Evolutionary conservation across 2,329 filamentous ascomycete species (phyloP), one percentile per base, ranked within the genome.

Genomic region (Metarhizium brunneum): DNA sequence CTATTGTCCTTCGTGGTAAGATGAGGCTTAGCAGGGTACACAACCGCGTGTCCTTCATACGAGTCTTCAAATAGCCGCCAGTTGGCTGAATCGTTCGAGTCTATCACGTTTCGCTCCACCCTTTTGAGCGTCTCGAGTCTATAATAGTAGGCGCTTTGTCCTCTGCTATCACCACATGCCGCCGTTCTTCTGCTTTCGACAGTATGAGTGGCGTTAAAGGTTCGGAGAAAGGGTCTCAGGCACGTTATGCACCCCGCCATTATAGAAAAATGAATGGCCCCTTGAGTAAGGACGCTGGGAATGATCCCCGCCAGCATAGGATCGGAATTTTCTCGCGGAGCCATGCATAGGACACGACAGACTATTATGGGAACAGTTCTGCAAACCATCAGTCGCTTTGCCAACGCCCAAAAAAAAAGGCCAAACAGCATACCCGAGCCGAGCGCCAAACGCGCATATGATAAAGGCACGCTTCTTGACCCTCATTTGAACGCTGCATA

Each of bases 201-300:
- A 38, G 55, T 29, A 14, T 48, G 48, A 4, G 53, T 30, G 8
- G 53, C 50, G 35, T 47, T 50, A 16, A 59, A 57, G 3, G 54
- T 56, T 14, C 35, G 48, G n/a, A 57, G 50, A 18, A 59, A 57
- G 3, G 57, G 57, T 20, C 52, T 55, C 11, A 59, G 48, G 16
- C 55, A 50, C 5, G 57, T 55, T 20, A 59, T 47, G 20, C 55
- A 57, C 10, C 52, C 52, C 20, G 55, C 53, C 2, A 54, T 36
- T 14, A 59, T 55, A 40, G 55, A 54, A 47, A 57, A 55, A 11
- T 59, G 55, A 4, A 57, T 49, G 2, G 47, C 55, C 20, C 32
- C 55, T n/a, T 54, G 20, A n/a, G 55, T 55, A 14, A 57, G 25
- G 10, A 59, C 55, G 42, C 52, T 50, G n/a, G 55, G 40, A 11